Percentiles rank a stretch among this genome's conserved stretches.
phyloP scores from a whole-genome alignment of 2,329 filamentous ascomycete genomes.

The Fusarium avenaceum region DNA sequence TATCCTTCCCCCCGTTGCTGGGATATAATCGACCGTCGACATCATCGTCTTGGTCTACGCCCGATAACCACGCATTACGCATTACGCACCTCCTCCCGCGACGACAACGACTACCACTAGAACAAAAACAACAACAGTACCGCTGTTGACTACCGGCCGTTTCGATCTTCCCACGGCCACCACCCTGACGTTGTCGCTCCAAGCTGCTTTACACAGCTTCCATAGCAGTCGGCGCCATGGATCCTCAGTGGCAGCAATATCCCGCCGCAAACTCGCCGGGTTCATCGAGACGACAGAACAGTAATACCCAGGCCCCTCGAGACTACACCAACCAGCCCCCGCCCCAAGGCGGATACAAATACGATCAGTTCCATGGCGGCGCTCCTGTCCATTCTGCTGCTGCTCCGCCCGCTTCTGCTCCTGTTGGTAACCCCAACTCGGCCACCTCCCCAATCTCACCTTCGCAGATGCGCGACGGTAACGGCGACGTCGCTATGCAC shows the following conservation, averaged over 20 bases:
- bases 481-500: slow-evolving; percentile 87
- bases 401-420: slow-evolving; percentile 50
- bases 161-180: slow-evolving; percentile 22
- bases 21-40: slow-evolving; percentile 41
- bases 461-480: slow-evolving; percentile 76
- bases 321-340: slow-evolving; percentile 59
- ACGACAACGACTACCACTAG: slow-evolving; percentile 13
- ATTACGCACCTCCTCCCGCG: slow-evolving; percentile 33
- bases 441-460: slow-evolving; percentile 69
- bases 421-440: slow-evolving; percentile 67
- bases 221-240: slow-evolving; percentile 57
- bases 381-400: slow-evolving; percentile 51
- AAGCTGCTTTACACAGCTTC: slow-evolving; percentile 41
- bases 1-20: slow-evolving; percentile 17
- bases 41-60: slow-evolving; percentile 36
- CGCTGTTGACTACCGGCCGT: slow-evolving; percentile 33
- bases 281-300: slow-evolving; percentile 75
- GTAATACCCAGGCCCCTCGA: slow-evolving; percentile 60
- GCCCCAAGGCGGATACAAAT: slow-evolving; percentile 72
- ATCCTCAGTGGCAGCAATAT: slow-evolving; percentile 75
- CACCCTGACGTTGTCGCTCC: slow-evolving; percentile 40
- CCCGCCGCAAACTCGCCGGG: slow-evolving; percentile 68
- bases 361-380: slow-evolving; percentile 73
- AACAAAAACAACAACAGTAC: slow-evolving; percentile 34
- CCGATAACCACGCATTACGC: slow-evolving; percentile 42